Evolutionary conservation across 1,284 basidiomycete genomes (phyloP).

Genomic region (Rhodotorula sp.): DNA sequence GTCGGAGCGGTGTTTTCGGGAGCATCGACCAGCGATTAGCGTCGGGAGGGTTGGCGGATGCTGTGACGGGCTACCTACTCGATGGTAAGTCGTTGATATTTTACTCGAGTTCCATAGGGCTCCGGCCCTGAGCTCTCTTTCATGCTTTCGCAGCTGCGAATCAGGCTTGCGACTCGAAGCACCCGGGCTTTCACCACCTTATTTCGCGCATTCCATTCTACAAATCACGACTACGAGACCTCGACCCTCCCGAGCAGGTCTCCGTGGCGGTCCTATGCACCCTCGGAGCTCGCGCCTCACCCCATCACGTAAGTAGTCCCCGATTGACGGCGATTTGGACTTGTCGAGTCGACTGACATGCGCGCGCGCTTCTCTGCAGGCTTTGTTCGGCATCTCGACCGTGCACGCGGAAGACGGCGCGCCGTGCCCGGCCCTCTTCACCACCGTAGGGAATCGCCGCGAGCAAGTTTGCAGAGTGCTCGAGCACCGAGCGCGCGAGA

Average conservation of each 20-base stretch:
- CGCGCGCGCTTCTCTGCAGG: neutral
- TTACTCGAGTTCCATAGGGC: no score
- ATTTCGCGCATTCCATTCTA: slow-evolving; percentile 9
- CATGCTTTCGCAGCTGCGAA: neutral
- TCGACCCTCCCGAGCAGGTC: slow-evolving; percentile 21
- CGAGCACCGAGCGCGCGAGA: slow-evolving; percentile 17
- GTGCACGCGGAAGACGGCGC: slow-evolving; percentile 10
- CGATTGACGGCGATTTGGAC: neutral
- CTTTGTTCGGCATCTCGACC: slow-evolving; percentile 21
- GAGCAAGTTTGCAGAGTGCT: slow-evolving; percentile 16
- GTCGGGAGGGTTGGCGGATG: neutral
- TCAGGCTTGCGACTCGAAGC: slow-evolving; percentile 26
- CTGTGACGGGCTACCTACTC: slow-evolving; percentile 24
- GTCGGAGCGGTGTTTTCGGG: neutral
- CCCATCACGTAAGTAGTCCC: slow-evolving; percentile 1
- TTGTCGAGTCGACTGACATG: neutral
- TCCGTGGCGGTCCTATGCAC: slow-evolving; percentile 25
- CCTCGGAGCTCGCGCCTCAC: slow-evolving; percentile 17
- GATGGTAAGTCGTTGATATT: slow-evolving; percentile 13
- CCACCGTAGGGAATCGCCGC: slow-evolving; percentile 10
- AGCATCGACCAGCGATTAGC: neutral
- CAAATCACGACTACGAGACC: slow-evolving; percentile 14
- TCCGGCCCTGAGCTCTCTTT: neutral
- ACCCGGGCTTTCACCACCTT: slow-evolving; percentile 14
- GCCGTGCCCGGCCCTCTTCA: slow-evolving; percentile 14